Evolutionary conservation across 306 rosid genomes (phyloP).

Genomic region (Amphicarpaea edgeworthii): DNA sequence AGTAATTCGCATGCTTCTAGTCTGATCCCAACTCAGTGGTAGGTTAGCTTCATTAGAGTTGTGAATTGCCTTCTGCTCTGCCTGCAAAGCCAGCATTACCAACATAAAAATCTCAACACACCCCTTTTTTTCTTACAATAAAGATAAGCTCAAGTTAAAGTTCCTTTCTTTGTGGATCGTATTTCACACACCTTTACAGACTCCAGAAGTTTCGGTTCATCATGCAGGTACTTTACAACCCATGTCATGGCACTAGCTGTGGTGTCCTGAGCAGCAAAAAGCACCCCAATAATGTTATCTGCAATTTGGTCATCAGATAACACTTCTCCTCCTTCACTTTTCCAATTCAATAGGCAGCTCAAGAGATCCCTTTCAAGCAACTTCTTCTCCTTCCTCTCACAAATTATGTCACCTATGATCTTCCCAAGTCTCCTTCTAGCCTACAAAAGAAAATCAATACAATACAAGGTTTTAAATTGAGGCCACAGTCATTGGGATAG

Average conservation of each 20-base stretch:
- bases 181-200: constrained; percentile 68
- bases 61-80: constrained; percentile 68
- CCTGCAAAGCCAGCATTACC: constrained; percentile 57
- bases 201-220: constrained; percentile 77
- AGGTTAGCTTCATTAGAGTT: constrained; percentile 57
- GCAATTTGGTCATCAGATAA: constrained; percentile 76
- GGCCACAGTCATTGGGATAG: neutral
- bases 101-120: neutral
- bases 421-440: constrained; percentile 74
- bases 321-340: constrained; percentile 58
- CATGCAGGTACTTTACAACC: constrained; percentile 80
- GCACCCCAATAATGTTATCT: constrained; percentile 89
- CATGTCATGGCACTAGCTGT: constrained; percentile 96
- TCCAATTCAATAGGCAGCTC: constrained; percentile 71
- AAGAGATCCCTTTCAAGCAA: constrained; percentile 63
- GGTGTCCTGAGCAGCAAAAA: constrained; percentile 96
- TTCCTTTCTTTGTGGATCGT: neutral
- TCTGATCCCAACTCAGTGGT: constrained; percentile 74
- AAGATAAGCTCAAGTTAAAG: neutral
- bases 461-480: neutral
- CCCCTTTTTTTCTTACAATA: neutral
- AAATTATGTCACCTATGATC: constrained; percentile 67
- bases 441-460: constrained; percentile 35
- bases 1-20: constrained; percentile 74
- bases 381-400: constrained; percentile 72